Conservation (phyloP, 179 eudicot genomes). For the Drosera spatulata region DNA sequence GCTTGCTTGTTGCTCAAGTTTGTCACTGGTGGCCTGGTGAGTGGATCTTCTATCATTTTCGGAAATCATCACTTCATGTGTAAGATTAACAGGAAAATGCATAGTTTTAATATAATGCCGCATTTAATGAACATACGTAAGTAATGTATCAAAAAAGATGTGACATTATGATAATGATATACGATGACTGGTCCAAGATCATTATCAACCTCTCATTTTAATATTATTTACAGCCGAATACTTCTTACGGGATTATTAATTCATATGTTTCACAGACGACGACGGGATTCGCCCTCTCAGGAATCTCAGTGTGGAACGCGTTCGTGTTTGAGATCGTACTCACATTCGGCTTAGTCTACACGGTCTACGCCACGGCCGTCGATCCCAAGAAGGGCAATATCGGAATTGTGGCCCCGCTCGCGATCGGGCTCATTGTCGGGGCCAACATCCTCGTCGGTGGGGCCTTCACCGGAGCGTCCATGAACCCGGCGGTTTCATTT, state of each 20-base stretch:
- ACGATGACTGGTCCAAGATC: background rate
- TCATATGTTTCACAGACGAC: slow-evolving; percentile 1
- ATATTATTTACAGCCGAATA: background rate
- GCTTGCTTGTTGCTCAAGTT: slow-evolving; percentile 37
- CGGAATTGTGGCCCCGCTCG: slow-evolving; percentile 25
- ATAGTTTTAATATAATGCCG: too few species aligned
- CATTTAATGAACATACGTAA: too few species aligned
- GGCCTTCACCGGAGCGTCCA: slow-evolving; percentile 34
- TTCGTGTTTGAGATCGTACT: slow-evolving; percentile 24
- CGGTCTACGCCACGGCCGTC: slow-evolving; percentile 28
- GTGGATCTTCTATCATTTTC: background rate
- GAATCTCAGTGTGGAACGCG: slow-evolving; percentile 7
- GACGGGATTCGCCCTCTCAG: slow-evolving; percentile 7
- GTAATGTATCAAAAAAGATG: too few species aligned
- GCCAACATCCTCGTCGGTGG: slow-evolving; percentile 38
- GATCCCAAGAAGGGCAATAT: slow-evolving; percentile 34
- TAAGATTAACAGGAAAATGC: background rate
- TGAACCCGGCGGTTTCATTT: slow-evolving; percentile 15
- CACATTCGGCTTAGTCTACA: slow-evolving; percentile 32
- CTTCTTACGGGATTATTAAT: background rate
- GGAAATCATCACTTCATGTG: background rate
- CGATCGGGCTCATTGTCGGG: slow-evolving; percentile 35
- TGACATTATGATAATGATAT: too few species aligned
- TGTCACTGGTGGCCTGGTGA: slow-evolving; percentile 32
- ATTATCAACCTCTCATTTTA: background rate